Conservation (phyloP, 495 filamentous ascomycete species). For the Hypoxylon subgilvum region DNA sequence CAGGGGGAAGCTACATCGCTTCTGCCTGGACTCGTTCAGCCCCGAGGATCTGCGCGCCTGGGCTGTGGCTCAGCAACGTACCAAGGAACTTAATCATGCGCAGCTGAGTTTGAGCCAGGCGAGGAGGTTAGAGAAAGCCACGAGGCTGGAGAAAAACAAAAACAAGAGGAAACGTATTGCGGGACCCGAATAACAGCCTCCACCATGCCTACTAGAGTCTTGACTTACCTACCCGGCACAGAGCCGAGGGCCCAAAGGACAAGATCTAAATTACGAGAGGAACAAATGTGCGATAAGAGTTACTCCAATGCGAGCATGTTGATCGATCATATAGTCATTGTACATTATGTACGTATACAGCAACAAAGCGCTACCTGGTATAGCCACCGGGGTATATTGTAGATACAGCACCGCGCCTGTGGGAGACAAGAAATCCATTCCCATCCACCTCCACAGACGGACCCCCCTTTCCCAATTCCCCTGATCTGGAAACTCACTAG, state of each 20-base stretch:
- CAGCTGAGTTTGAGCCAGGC: slow-evolving; percentile 54
- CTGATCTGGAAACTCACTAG: no score
- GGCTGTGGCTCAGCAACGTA: no score
- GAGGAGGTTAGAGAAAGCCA: slow-evolving; percentile 51
- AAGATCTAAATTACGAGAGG: no score
- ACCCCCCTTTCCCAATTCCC: no score
- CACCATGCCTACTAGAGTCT: no score
- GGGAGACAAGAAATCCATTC: slow-evolving; percentile 17
- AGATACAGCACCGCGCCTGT: slow-evolving; percentile 31
- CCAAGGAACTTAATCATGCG: slow-evolving; percentile 34
- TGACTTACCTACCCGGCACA: no score
- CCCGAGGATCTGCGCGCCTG: slow-evolving; percentile 56
- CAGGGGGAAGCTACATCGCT: slow-evolving; percentile 73
- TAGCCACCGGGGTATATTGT: slow-evolving; percentile 39
- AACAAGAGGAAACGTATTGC: slow-evolving; percentile 37
- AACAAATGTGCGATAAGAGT: no score
- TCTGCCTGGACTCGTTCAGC: slow-evolving; percentile 79
- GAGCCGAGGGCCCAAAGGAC: no score
- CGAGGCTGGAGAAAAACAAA: slow-evolving; percentile 42
- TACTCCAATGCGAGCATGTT: neutral
- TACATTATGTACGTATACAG: slow-evolving; percentile 34
- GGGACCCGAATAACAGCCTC: no score
- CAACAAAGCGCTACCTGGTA: slow-evolving; percentile 15
- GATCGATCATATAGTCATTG: slow-evolving; percentile 15
- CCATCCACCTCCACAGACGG: slow-evolving; percentile 4